phyloP scores from a whole-genome alignment of 306 rosid genomes.

The Corylus americana region DNA sequence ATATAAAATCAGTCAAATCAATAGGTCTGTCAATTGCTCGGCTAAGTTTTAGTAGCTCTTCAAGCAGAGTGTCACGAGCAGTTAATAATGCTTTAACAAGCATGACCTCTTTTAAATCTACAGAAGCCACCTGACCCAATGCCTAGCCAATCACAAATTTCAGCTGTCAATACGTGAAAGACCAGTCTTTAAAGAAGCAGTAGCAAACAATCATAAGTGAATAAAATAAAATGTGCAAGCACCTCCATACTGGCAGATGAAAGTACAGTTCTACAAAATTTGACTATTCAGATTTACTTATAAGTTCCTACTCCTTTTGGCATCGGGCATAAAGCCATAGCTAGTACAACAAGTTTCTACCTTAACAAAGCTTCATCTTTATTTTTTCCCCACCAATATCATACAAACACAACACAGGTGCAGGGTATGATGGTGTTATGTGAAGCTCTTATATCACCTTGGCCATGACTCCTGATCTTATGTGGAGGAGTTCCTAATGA shows the following conservation, averaged over 20 bases:
- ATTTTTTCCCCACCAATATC: neutral
- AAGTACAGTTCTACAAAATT: neutral
- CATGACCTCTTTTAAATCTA: conserved; percentile 44
- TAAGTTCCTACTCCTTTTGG: neutral
- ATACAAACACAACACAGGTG: neutral
- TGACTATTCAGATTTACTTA: neutral
- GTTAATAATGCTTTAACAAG: conserved; percentile 63
- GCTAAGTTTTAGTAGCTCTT: conserved; percentile 70
- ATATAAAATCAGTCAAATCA: conserved; percentile 69
- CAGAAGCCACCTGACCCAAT: conserved; percentile 40
- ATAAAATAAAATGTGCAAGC: neutral
- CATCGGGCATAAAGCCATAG: neutral
- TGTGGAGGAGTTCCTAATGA: neutral
- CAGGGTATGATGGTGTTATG: neutral
- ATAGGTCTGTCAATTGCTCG: conserved; percentile 54
- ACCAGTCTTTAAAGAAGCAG: conserved; percentile 11
- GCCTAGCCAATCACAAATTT: conserved; percentile 46
- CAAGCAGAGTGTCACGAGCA: conserved; percentile 73
- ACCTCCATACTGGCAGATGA: neutral
- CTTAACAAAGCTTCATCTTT: neutral
- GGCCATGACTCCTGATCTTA: neutral
- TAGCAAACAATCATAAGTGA: neutral
- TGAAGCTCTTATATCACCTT: neutral
- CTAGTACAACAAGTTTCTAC: neutral
- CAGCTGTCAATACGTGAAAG: conserved; percentile 36